These are phyloP conservation scores for Backusella parvicylindrica DNA, from an alignment of 192 early-diverging fungal genomes.

Conservation along the genomic window DNA sequence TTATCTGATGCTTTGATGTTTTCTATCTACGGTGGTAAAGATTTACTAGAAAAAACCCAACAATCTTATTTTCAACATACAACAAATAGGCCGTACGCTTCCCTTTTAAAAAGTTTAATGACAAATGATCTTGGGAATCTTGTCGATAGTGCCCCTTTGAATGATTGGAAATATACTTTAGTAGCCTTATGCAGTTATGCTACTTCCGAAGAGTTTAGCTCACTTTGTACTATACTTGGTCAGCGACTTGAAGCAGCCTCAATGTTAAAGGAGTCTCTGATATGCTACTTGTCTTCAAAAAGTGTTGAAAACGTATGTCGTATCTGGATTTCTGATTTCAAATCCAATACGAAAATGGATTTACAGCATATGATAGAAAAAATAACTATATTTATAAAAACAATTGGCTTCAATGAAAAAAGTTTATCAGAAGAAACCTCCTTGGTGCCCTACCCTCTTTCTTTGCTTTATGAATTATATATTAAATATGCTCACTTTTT, in stretches of 20 bases:
- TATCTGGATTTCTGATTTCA: constrained; percentile 72
- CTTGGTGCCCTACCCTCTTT: constrained; percentile 4
- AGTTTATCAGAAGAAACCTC: constrained; percentile 38
- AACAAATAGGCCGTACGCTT: constrained; percentile 68
- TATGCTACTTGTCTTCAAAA: constrained; percentile 80
- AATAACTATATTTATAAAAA: constrained; percentile 87
- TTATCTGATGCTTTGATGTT: constrained; percentile 63
- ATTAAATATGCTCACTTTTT: constrained; percentile 83
- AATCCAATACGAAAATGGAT: constrained; percentile 35
- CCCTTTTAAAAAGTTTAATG: constrained; percentile 79
- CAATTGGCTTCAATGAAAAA: constrained; percentile 85
- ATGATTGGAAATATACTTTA: constrained; percentile 90
- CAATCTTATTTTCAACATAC: constrained; percentile 78
- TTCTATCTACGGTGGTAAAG: constrained; percentile 74
- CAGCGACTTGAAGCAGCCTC: constrained; percentile 51
- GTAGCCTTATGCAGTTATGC: constrained; percentile 93
- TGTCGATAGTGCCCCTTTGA: constrained; percentile 68
- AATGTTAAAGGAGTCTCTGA: constrained; percentile 50
- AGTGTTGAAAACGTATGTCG: constrained; percentile 75
- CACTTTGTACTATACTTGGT: constrained; percentile 62
- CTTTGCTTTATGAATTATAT: constrained; percentile 76
- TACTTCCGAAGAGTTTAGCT: constrained; percentile 76
- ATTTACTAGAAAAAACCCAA: constrained; percentile 23
- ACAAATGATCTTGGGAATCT: constrained; percentile 75
- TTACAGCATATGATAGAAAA: constrained; percentile 86